These are phyloP conservation scores for Aspergillus sp. DNA, from an alignment of 2,329 filamentous ascomycete genomes.

Conservation along the genomic window DNA sequence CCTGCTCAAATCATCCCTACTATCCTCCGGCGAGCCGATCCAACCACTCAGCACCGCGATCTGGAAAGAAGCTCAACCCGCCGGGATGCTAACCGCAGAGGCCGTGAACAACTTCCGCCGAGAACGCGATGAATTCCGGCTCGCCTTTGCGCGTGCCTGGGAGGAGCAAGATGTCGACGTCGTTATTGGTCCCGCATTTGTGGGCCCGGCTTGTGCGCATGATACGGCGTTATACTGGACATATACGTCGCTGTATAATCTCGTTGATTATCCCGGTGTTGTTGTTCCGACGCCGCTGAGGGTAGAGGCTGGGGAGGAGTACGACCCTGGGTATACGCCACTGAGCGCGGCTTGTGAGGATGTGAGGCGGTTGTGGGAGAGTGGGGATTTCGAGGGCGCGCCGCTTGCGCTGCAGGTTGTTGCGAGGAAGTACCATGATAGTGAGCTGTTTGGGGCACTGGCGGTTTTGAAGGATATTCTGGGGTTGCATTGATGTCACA, in stretches of 20 bases:
- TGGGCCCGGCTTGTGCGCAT: background rate
- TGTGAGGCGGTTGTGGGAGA: background rate
- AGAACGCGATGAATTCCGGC: background rate
- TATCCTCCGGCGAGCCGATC: background rate
- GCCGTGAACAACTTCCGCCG: background rate
- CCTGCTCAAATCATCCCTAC: background rate
- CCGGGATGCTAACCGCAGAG: background rate
- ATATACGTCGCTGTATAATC: background rate
- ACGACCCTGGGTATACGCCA: background rate
- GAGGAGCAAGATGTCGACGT: background rate
- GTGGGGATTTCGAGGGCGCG: background rate
- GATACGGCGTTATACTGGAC: background rate
- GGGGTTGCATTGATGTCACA: background rate
- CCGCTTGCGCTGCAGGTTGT: background rate
- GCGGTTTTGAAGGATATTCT: background rate
- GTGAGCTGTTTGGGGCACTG: background rate
- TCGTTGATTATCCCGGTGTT: background rate
- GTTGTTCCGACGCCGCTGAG: background rate
- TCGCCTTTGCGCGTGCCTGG: background rate
- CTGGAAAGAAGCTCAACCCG: background rate
- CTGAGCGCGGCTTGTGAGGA: background rate
- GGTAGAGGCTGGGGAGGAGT: background rate
- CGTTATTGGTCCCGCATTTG: background rate
- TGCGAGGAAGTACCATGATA: background rate
- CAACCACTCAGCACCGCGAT: background rate